Conservation (phyloP, 768 basidiomycete genomes). For the Leucosporidium yakuticum region DNA sequence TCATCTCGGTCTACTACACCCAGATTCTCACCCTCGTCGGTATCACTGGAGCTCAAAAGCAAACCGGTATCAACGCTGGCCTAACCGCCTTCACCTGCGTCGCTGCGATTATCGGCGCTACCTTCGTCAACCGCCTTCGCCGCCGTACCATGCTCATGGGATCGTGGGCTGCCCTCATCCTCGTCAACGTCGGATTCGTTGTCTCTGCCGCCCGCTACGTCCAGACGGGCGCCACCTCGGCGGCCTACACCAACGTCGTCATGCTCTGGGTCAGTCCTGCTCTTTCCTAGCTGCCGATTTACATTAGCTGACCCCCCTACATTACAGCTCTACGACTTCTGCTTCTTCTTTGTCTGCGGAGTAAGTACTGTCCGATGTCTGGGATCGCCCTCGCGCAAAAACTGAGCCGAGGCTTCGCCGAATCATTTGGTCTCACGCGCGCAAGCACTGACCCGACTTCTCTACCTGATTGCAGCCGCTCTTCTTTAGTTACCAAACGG, state of each 20-base stretch:
- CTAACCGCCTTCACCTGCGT: constrained; percentile 43
- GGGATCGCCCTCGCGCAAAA: too few relatives aligned
- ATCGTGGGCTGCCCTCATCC: constrained; percentile 41
- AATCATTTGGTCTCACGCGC: too few relatives aligned
- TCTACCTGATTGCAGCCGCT: neutral
- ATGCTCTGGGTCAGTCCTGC: neutral
- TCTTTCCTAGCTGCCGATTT: too few relatives aligned
- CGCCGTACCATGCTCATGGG: constrained; percentile 42
- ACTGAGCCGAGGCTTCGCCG: too few relatives aligned
- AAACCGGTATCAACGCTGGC: constrained; percentile 46
- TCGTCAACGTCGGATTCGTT: constrained; percentile 36
- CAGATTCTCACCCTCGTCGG: constrained; percentile 37
- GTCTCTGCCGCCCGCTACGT: constrained; percentile 6
- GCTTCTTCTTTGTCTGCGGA: constrained; percentile 1
- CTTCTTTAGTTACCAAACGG: constrained; percentile 39
- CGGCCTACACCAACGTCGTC: neutral
- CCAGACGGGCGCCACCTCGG: neutral
- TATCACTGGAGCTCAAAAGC: constrained; percentile 43
- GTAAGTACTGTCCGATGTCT: too few relatives aligned
- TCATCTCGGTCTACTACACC: neutral
- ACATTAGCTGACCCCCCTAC: too few relatives aligned
- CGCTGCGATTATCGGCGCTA: constrained; percentile 42
- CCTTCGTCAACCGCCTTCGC: constrained; percentile 41
- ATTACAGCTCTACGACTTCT: too few relatives aligned
- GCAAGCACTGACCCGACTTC: too few relatives aligned